Evolutionary conservation across 2,329 filamentous ascomycete genomes (phyloP).

Genomic region (Gliomastix tumulicola): DNA sequence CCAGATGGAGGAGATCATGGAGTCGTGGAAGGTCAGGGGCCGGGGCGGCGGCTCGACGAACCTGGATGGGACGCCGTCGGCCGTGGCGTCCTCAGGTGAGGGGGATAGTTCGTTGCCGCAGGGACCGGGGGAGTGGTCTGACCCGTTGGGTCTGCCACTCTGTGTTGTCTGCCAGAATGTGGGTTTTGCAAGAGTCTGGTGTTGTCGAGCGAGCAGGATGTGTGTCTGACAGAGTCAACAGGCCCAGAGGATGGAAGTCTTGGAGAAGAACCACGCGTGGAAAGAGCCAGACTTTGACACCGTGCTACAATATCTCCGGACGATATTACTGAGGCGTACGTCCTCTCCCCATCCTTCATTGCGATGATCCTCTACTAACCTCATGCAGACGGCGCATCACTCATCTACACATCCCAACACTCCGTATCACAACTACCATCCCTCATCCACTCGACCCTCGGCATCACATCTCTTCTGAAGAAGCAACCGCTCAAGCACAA

Average conservation of each 20-base stretch:
- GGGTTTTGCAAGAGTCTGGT: too few species aligned
- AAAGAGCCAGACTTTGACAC: constrained; percentile 96
- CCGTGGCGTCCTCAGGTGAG: constrained; percentile 46
- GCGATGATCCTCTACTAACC: not conserved
- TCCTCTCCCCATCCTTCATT: constrained; percentile 11
- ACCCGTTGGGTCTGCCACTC: constrained; percentile 76
- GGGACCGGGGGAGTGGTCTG: constrained; percentile 89
- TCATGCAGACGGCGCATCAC: constrained; percentile 66
- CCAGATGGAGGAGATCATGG: constrained; percentile 81
- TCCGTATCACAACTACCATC: constrained; percentile 70
- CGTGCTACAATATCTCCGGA: constrained; percentile 86
- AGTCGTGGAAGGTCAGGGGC: constrained; percentile 69
- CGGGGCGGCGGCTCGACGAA: constrained; percentile 56
- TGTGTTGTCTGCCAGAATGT: constrained; percentile 97
- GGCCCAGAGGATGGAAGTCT: constrained; percentile 81
- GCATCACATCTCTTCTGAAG: constrained; percentile 77
- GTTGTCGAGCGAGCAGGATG: too few species aligned
- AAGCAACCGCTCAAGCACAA: constrained; percentile 78
- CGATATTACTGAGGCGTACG: constrained; percentile 79
- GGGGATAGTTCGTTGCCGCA: constrained; percentile 67
- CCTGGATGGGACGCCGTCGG: constrained; percentile 52
- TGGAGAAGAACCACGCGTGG: constrained; percentile 89
- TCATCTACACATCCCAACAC: constrained; percentile 78
- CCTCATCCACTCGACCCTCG: constrained; percentile 77
- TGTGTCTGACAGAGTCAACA: constrained; percentile 30